A percentile compares a stretch with the other conserved stretches of the same genome.
Conservation (phyloP, 352 stramenopile genomes). For the Phytophthora pluvialis region DNA sequence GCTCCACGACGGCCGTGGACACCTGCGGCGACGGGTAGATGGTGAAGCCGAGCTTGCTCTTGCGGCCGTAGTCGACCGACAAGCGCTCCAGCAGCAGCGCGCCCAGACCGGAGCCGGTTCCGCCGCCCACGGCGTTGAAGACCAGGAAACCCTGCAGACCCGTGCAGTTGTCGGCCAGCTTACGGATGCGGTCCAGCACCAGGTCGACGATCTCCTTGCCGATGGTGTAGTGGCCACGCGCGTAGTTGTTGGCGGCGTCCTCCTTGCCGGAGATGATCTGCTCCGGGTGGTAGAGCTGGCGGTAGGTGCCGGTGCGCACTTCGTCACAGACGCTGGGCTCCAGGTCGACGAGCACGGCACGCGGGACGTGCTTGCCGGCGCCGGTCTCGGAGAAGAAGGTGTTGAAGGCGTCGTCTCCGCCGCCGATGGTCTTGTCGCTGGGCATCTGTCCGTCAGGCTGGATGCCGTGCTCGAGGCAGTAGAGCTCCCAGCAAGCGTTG, state of each 20-base stretch:
- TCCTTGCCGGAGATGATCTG: slow-evolving; percentile 99
- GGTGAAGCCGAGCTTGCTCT: slow-evolving; percentile 98
- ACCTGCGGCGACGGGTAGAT: slow-evolving; percentile 94
- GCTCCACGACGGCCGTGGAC: slow-evolving; percentile 96
- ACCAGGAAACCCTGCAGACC: slow-evolving; percentile 98
- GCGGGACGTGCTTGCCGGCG: slow-evolving; percentile 97
- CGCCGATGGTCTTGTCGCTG: slow-evolving; percentile 24
- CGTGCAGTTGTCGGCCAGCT: slow-evolving; percentile 97
- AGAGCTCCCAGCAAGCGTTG: slow-evolving; percentile 95
- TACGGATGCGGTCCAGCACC: slow-evolving; percentile 97
- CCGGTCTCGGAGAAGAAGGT: slow-evolving; percentile 95
- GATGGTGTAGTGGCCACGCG: slow-evolving; percentile 94
- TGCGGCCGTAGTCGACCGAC: slow-evolving; percentile 97
- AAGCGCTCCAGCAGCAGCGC: slow-evolving; percentile 97
- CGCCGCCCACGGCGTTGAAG: slow-evolving; percentile 97
- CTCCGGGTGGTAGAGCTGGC: slow-evolving; percentile 98
- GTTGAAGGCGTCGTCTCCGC: slow-evolving; percentile 96
- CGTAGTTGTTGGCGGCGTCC: slow-evolving; percentile 93
- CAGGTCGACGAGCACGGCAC: slow-evolving; percentile 97
- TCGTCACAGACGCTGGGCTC: slow-evolving; percentile 98
- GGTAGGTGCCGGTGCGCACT: slow-evolving; percentile 96
- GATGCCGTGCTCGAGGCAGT: slow-evolving; percentile 94
- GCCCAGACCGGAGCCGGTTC: slow-evolving; percentile 97
- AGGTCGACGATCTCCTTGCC: slow-evolving; percentile 98
- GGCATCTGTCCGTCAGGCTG: slow-evolving; percentile 83